Evolutionary conservation across 2,329 filamentous ascomycete genomes (phyloP).

Genomic region (Colletotrichum neosansevieriae): DNA sequence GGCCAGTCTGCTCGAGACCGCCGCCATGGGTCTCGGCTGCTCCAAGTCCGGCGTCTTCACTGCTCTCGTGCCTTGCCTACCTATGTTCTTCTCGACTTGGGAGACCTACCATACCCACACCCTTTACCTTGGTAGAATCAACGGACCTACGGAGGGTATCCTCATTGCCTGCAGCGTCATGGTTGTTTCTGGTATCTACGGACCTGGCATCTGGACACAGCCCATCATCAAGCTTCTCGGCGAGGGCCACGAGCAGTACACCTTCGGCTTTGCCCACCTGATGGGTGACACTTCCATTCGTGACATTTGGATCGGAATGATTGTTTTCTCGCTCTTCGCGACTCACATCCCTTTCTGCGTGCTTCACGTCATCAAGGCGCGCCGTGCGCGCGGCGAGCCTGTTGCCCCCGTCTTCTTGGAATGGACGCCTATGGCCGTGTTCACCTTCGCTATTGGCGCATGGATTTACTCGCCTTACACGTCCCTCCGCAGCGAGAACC

Average conservation of each 20-base stretch:
- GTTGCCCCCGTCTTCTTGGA: conserved; percentile 88
- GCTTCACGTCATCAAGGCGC: conserved; percentile 83
- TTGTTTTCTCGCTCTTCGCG: conserved; percentile 73
- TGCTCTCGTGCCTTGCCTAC: conserved; percentile 87
- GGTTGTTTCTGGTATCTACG: conserved; percentile 87
- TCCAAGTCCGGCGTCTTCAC: conserved; percentile 91
- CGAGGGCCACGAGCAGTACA: conserved; percentile 60
- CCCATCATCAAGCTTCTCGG: conserved; percentile 79
- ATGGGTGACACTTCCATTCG: conserved; percentile 81
- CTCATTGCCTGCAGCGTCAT: conserved; percentile 90
- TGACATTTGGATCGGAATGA: conserved; percentile 86
- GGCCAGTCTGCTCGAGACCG: conserved; percentile 89
- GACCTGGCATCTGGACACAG: conserved; percentile 86
- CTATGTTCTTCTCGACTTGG: conserved; percentile 99
- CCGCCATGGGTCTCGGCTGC: conserved; percentile 90
- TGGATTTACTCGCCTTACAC: conserved; percentile 96
- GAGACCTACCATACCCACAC: conserved; percentile 99
- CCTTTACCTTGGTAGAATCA: conserved; percentile 94
- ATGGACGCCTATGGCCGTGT: conserved; percentile 92
- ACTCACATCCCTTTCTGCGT: conserved; percentile 91
- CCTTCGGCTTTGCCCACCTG: conserved; percentile 65
- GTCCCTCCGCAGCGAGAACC: conserved; percentile 83
- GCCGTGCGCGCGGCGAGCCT: conserved; percentile 77
- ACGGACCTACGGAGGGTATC: conserved; percentile 95
- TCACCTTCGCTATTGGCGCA: conserved; percentile 77